Evolutionary conservation across 805 yeast genomes (phyloP), one percentile per base, ranked within the genome.

Genomic region (Cyberlindnera samutprakarnensis): DNA sequence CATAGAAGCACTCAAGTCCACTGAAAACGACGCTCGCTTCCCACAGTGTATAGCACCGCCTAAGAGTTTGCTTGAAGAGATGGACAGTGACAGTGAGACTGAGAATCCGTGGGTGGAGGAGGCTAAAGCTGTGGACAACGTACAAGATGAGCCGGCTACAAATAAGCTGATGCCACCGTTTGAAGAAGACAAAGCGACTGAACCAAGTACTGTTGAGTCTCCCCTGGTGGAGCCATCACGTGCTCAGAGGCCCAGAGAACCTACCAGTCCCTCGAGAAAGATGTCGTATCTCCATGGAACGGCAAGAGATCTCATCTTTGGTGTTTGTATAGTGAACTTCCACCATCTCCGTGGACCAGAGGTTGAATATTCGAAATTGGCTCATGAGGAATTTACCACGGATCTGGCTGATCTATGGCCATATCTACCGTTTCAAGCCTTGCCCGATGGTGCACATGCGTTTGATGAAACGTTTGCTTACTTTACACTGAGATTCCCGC

Each of bases 321-420:
- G 95, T 10, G 72, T 88, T 4, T 80, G 95, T 43, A 71, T 92
- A 11, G 95, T 88, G 14, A 94, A 94, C 44, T 90, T 90, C 65
- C 95, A 90, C 52, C 97, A 92, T 49, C 53, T 72, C 55, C 65
- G 94, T 37, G 98, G 98, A 2, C 97, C 98, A 0, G 96, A 92
- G 53, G 75, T 92, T 16, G 96, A 90, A 56, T 87, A 84, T 58
- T 84, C 96, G 86, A 31, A 38, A 10, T 10, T 25, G n/a, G 26
- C 28, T 14, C 38, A 33, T n/a, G 24, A 29, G 2, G 61, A 56
- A 18, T 61, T 58, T 19, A 59, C 59, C 15, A 51, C 51, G 18
- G 46, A 55, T 12, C 39, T 49, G 22, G 50, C 67, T 1, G 47
- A 59, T 4, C 59, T 81, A 14, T 92, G 96, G 88, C 87, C 92